A percentile compares a stretch with the other conserved stretches of the same genome.
These are phyloP conservation scores for Aspergillus quadricinctus DNA, from an alignment of 2,329 filamentous ascomycete species.

Conservation along the genomic window DNA sequence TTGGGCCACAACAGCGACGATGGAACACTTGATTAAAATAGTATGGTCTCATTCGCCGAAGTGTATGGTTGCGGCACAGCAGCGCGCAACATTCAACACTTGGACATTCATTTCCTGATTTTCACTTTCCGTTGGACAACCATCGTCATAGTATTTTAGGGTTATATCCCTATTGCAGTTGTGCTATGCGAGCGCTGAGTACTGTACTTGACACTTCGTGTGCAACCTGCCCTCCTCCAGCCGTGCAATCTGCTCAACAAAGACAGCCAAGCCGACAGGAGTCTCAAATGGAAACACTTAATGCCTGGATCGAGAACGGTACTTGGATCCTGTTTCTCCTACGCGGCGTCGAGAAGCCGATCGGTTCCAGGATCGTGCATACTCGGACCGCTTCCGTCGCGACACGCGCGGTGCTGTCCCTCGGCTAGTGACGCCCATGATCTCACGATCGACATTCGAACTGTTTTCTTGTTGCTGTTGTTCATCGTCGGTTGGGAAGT, in stretches of 20 bases:
- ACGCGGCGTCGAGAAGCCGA: background rate
- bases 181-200: background rate
- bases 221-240: background rate
- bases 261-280: background rate
- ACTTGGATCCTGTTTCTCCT: conserved; percentile 13
- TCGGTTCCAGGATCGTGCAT: conserved; percentile 1
- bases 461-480: conserved; percentile 4
- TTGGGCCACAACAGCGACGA: background rate
- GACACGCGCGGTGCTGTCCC: conserved; percentile 3
- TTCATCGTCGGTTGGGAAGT: conserved; percentile 1
- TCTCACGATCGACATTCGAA: conserved; percentile 13
- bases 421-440: conserved; percentile 11
- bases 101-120: background rate
- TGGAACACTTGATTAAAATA: too few species aligned
- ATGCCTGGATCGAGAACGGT: conserved; percentile 14
- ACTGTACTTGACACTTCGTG: background rate
- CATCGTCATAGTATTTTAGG: background rate
- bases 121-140: background rate
- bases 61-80: background rate
- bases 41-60: background rate
- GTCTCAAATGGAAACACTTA: background rate
- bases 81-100: background rate
- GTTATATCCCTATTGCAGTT: background rate
- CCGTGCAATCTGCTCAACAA: background rate
- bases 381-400: conserved; percentile 5